A percentile compares a stretch with the other conserved stretches of the same genome.
Conservation (phyloP, 2,329 filamentous ascomycete species). For the Cercospora beticola region DNA sequence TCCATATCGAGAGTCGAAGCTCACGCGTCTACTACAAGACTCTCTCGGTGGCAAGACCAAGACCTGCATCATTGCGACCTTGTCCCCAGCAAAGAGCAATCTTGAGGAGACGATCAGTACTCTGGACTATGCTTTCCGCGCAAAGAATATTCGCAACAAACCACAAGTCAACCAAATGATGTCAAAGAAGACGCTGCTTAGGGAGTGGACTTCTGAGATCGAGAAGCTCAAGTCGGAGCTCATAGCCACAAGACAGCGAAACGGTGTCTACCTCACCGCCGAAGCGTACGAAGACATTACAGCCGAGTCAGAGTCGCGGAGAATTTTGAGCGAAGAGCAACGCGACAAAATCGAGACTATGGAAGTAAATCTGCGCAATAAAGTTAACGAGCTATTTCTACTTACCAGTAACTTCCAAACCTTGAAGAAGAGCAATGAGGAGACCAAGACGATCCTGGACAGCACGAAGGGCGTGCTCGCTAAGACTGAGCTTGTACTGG, state of each 20-base stretch:
- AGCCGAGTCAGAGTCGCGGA: conserved; percentile 84
- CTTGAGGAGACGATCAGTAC: conserved; percentile 98
- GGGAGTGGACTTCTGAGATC: conserved; percentile 88
- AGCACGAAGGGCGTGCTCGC: conserved; percentile 79
- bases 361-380: conserved; percentile 86
- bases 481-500: conserved; percentile 81
- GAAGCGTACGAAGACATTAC: conserved; percentile 89
- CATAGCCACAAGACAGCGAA: conserved; percentile 86
- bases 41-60: conserved; percentile 94
- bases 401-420: conserved; percentile 84
- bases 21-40: conserved; percentile 92
- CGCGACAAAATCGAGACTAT: conserved; percentile 87
- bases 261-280: conserved; percentile 89
- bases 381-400: conserved; percentile 86
- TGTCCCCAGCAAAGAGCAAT: conserved; percentile 92
- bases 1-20: conserved; percentile 89
- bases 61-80: conserved; percentile 96
- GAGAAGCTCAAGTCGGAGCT: conserved; percentile 92
- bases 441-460: conserved; percentile 68
- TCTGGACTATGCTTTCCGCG: conserved; percentile 93
- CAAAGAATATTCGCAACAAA: conserved; percentile 98
- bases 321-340: conserved; percentile 90
- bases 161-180: conserved; percentile 90
- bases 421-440: conserved; percentile 86
- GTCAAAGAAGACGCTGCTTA: conserved; percentile 87